These are phyloP conservation scores for Candida maris DNA, from an alignment of 805 yeast species.

Conservation along the genomic window DNA sequence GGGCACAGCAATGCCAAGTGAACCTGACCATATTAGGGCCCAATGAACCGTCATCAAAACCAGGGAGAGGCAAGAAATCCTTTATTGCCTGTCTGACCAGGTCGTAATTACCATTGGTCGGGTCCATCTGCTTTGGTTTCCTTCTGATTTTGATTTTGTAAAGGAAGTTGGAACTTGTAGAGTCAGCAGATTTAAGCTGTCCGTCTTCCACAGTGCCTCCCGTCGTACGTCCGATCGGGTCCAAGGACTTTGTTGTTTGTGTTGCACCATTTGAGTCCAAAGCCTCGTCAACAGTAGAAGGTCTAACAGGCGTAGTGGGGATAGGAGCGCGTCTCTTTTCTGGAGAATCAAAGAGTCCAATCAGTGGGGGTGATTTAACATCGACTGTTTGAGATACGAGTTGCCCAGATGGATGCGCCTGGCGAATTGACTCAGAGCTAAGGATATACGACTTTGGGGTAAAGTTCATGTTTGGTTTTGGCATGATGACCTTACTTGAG, in stretches of 20 bases:
- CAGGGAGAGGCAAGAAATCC: constrained; percentile 29
- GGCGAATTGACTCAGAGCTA: constrained; percentile 17
- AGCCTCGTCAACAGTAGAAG: constrained; percentile 1
- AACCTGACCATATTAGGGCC: constrained; percentile 78
- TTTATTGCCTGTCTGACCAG: constrained; percentile 36
- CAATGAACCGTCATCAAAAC: constrained; percentile 63
- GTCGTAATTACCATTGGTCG: constrained; percentile 29
- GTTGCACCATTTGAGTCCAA: constrained; percentile 1
- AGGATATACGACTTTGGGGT: constrained; percentile 21
- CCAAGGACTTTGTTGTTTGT: not conserved
- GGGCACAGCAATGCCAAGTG: constrained; percentile 89
- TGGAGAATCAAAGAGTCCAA: constrained; percentile 14
- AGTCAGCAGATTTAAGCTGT: constrained; percentile 11
- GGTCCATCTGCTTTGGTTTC: constrained; percentile 18
- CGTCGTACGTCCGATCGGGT: not conserved
- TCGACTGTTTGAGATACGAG: constrained; percentile 19
- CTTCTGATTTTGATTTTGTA: constrained; percentile 29
- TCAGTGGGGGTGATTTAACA: constrained; percentile 9
- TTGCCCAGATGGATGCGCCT: constrained; percentile 16
- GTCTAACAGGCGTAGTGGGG: not conserved
- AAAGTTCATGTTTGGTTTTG: constrained; percentile 10
- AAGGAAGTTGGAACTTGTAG: constrained; percentile 15
- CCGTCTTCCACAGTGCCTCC: constrained; percentile 2
- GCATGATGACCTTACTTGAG: constrained; percentile 11
- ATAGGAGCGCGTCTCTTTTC: constrained; percentile 1